A percentile compares a stretch with the other conserved stretches of the same genome.
Conservation (phyloP, 2,329 filamentous ascomycete species). For the Trichothecium sympodiale region DNA sequence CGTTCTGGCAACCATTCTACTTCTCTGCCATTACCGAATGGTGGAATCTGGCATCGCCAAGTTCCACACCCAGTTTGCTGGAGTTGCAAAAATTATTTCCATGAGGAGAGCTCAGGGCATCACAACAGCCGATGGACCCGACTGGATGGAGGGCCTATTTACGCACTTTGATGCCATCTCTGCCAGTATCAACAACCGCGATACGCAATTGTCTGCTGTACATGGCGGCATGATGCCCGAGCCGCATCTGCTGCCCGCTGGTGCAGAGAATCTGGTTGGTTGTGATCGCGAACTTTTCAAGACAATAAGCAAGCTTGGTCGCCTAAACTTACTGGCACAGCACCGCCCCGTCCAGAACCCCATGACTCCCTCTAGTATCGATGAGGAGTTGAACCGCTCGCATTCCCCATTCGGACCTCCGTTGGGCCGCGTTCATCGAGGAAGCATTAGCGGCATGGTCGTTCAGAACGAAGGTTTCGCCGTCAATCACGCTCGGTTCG, state of each 20-base stretch:
- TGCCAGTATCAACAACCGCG: slow-evolving; percentile 82
- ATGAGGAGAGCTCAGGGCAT: slow-evolving; percentile 51
- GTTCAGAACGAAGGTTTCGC: slow-evolving; percentile 13
- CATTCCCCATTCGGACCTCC: slow-evolving; percentile 30
- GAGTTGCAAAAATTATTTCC: slow-evolving; percentile 79
- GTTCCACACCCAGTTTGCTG: slow-evolving; percentile 87
- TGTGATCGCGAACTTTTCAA: slow-evolving; percentile 83
- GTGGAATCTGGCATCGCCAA: slow-evolving; percentile 88
- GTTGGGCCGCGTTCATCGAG: slow-evolving; percentile 31
- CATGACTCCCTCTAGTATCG: slow-evolving; percentile 5
- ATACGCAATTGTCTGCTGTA: slow-evolving; percentile 59
- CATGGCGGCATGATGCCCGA: slow-evolving; percentile 26
- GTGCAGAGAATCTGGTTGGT: slow-evolving; percentile 74
- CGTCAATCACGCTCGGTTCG: slow-evolving; percentile 37
- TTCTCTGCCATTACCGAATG: slow-evolving; percentile 86
- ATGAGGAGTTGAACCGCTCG: slow-evolving; percentile 14
- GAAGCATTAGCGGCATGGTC: slow-evolving; percentile 13
- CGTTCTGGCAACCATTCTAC: slow-evolving; percentile 73
- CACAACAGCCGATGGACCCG: slow-evolving; percentile 52
- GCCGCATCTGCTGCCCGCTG: slow-evolving; percentile 34
- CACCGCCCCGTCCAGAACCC: slow-evolving; percentile 40
- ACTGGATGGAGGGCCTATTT: slow-evolving; percentile 88
- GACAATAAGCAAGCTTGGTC: slow-evolving; percentile 70
- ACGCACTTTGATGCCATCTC: slow-evolving; percentile 93
- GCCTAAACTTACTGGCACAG: slow-evolving; percentile 76